A percentile compares a stretch with the other conserved stretches of the same genome.
Evolutionary conservation across 1,284 basidiomycete species (phyloP).

Genomic region (Pseudozyma sp.): DNA sequence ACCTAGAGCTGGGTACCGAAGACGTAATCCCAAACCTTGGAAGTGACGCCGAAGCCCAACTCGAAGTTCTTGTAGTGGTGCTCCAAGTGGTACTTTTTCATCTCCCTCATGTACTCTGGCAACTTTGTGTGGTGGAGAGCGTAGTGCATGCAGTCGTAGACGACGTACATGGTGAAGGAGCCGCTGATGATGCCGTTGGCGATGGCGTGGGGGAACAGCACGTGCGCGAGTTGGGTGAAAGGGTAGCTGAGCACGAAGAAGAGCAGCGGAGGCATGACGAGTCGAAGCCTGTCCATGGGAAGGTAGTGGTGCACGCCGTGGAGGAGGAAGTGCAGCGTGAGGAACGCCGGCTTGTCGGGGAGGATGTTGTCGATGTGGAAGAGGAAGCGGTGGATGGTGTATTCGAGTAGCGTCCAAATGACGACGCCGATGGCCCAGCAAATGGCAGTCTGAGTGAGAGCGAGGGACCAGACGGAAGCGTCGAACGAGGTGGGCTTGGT

Average conservation of each 20-base stretch:
- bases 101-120: slow-evolving; percentile 85
- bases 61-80: slow-evolving; percentile 92
- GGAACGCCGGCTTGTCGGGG: slow-evolving; percentile 83
- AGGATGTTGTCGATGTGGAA: slow-evolving; percentile 95
- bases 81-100: slow-evolving; percentile 98
- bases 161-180: slow-evolving; percentile 87
- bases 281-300: slow-evolving; percentile 85
- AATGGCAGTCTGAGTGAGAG: slow-evolving; percentile 70
- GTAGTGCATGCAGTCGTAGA: slow-evolving; percentile 69
- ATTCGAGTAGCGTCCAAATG: slow-evolving; percentile 96
- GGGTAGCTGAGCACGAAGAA: slow-evolving; percentile 84
- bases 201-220: slow-evolving; percentile 81
- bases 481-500: slow-evolving; percentile 70
- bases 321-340: slow-evolving; percentile 90
- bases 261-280: slow-evolving; percentile 95
- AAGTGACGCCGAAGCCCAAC: slow-evolving; percentile 95
- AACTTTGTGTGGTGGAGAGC: slow-evolving; percentile 72
- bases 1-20: slow-evolving; percentile 78
- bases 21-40: slow-evolving; percentile 93
- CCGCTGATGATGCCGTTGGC: slow-evolving; percentile 95
- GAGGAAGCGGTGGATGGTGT: slow-evolving; percentile 93
- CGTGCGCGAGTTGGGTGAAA: slow-evolving; percentile 87
- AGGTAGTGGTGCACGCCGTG: slow-evolving; percentile 98
- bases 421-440: slow-evolving; percentile 84
- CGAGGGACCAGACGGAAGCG: slow-evolving; percentile 32